Evolutionary conservation across 2,329 filamentous ascomycete genomes (phyloP).

Genomic region (Colletotrichum shisoi): DNA sequence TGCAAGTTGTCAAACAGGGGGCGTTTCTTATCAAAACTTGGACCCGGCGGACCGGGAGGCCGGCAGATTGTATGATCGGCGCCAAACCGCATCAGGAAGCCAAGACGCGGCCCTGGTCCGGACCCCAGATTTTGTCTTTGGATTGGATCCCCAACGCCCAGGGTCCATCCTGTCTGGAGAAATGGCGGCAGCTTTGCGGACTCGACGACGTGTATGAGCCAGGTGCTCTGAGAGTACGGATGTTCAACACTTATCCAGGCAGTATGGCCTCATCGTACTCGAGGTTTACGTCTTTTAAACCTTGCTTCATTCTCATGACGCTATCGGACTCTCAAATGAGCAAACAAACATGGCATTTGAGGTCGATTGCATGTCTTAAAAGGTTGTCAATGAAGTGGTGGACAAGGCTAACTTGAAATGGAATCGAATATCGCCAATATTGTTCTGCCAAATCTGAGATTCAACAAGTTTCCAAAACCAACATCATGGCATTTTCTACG

Average conservation of each 20-base stretch:
- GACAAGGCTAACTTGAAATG: too few relatives aligned
- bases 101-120: constrained; percentile 34
- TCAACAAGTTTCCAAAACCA: too few relatives aligned
- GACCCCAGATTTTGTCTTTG: constrained; percentile 22
- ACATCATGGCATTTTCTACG: too few relatives aligned
- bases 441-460: too few relatives aligned
- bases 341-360: too few relatives aligned
- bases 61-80: constrained; percentile 6
- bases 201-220: too few relatives aligned
- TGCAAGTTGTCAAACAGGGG: neutral
- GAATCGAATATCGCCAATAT: too few relatives aligned
- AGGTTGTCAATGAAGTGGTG: too few relatives aligned
- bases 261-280: too few relatives aligned
- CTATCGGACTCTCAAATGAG: constrained; percentile 59
- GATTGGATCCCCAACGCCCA: neutral
- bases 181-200: neutral
- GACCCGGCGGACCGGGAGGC: constrained; percentile 10
- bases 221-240: too few relatives aligned
- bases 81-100: constrained; percentile 26
- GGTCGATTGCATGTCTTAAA: constrained; percentile 43
- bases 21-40: constrained; percentile 10
- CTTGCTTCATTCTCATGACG: constrained; percentile 60
- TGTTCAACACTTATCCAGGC: too few relatives aligned
- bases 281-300: too few relatives aligned
- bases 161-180: neutral